Percentiles rank a stretch among this genome's conserved stretches.
These are phyloP conservation scores for Phytophthora megakarya DNA, from an alignment of 352 stramenopile species.

Conservation along the genomic window DNA sequence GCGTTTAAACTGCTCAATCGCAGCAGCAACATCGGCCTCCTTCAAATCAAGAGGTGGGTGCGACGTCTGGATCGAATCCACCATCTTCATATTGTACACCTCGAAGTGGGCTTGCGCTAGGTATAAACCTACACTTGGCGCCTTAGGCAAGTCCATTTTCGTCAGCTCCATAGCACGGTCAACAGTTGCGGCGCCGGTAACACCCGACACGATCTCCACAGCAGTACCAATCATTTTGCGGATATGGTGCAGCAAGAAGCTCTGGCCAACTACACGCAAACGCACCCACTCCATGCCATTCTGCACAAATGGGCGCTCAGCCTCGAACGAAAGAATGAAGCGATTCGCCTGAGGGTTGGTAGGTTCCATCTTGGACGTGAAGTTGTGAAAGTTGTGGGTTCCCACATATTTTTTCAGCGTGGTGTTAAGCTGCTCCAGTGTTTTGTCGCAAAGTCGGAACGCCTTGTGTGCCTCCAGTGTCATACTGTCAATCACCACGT, in stretches of 20 bases:
- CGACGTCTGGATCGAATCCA: conserved; percentile 65
- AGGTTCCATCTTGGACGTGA: conserved; percentile 91
- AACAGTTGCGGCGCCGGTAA: conserved; percentile 58
- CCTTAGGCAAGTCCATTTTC: conserved; percentile 90
- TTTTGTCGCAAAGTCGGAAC: conserved; percentile 74
- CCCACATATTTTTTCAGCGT: conserved; percentile 78
- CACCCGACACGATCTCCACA: conserved; percentile 73
- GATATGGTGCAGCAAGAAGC: conserved; percentile 98
- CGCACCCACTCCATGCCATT: conserved; percentile 96
- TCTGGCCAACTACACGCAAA: conserved; percentile 95
- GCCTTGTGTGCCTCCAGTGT: conserved; percentile 71
- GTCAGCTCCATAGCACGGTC: conserved; percentile 62
- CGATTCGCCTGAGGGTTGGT: conserved; percentile 82
- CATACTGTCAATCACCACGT: conserved; percentile 58
- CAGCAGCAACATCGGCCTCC: conserved; percentile 48
- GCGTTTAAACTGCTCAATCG: conserved; percentile 81
- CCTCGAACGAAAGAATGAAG: conserved; percentile 94
- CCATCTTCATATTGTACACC: conserved; percentile 84
- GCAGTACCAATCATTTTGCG: conserved; percentile 96
- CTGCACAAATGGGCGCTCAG: conserved; percentile 78
- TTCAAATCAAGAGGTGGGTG: conserved; percentile 73
- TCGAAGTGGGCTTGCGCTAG: conserved; percentile 87
- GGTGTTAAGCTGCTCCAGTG: conserved; percentile 49
- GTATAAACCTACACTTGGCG: conserved; percentile 86
- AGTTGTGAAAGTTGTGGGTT: conserved; percentile 97